A percentile compares a stretch with the other conserved stretches of the same genome.
phyloP scores from a whole-genome alignment of 345 rosid species.

The Abelmoschus esculentus region DNA sequence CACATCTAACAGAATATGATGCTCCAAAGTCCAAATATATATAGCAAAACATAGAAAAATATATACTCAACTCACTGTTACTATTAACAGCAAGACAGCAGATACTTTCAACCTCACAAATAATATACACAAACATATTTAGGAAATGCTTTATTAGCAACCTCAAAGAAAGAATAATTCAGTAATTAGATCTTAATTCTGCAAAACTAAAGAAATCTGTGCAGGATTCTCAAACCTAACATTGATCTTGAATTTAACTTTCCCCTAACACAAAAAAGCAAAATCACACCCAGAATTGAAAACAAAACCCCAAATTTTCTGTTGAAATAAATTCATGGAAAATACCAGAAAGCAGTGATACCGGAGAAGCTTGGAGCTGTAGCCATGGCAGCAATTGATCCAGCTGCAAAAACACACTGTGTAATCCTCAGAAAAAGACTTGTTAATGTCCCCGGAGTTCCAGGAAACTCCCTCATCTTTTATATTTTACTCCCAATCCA shows the following conservation, averaged over 20 bases:
- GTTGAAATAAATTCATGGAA: neutral
- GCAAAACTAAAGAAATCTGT: neutral
- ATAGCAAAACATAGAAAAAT: no score
- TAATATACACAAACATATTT: neutral
- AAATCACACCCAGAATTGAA: neutral
- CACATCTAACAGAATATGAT: neutral
- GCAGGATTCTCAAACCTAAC: neutral
- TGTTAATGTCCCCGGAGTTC: constrained; percentile 79
- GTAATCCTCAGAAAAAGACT: constrained; percentile 53
- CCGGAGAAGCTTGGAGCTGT: constrained; percentile 48
- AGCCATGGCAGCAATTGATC: constrained; percentile 62
- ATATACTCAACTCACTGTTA: neutral
- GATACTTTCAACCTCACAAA: neutral
- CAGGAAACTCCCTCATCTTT: constrained; percentile 71
- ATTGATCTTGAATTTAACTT: neutral
- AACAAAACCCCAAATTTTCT: neutral
- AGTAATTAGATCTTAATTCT: neutral
- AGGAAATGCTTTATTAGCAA: neutral
- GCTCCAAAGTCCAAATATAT: neutral
- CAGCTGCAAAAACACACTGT: constrained; percentile 70
- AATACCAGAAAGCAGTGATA: constrained; percentile 78
- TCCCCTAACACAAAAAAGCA: neutral
- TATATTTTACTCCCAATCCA: constrained; percentile 10
- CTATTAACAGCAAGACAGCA: neutral
- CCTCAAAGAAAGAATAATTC: neutral